Base-by-base conservation (phyloP, 2,329 filamentous ascomycete species). In the Allantophomopsis lycopodina region DNA sequence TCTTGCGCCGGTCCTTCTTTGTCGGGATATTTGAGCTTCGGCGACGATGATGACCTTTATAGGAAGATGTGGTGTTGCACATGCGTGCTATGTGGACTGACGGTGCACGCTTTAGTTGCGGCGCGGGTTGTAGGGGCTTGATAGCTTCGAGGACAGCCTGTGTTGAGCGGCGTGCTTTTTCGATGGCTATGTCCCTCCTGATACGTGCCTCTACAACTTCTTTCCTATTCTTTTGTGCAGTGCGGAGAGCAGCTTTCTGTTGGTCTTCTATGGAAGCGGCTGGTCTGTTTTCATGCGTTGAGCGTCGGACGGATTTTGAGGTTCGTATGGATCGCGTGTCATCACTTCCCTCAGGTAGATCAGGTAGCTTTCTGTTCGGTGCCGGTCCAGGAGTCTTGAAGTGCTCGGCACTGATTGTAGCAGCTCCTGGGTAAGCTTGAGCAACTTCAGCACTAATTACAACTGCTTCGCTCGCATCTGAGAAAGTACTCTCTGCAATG, bases 151-250 rank as follows among this genome's bases (percentile, higher is more conserved):
- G n/a, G 7, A 17, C n/a, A 14, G 14, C 16, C 7, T 15, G n/a
- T 15, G 32, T 14, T 15, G 32, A 34, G 7, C 32, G n/a, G 7
- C 14, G 32, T 8, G n/a, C 16, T 34, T 17, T 34, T 8, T 34
- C 36, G 6, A 33, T 35, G 14, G 49, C 52, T 2, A 55, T 47
- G 36, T 55, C 51, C 31, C 44, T 39, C 17, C 45, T 39, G 37
- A 50, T 53, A 18, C 41, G 40, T 14, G 45, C 47, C 38, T 44
- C 44, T 4, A 53, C 51, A 35, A 40, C 42, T 16, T 53, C 49
- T 36, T 46, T 44, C 18, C 49, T 36, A n/a, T 13, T 46, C 32
- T 45, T 39, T 11, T 33, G 36, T 3, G 20, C 40, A 4, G 36
- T 23, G 14, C 38, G 18, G 7, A 41, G 5, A n/a, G 10, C 6